Evolutionary conservation across 1,284 basidiomycete species (phyloP).

Genomic region (Stereum hirsutum): DNA sequence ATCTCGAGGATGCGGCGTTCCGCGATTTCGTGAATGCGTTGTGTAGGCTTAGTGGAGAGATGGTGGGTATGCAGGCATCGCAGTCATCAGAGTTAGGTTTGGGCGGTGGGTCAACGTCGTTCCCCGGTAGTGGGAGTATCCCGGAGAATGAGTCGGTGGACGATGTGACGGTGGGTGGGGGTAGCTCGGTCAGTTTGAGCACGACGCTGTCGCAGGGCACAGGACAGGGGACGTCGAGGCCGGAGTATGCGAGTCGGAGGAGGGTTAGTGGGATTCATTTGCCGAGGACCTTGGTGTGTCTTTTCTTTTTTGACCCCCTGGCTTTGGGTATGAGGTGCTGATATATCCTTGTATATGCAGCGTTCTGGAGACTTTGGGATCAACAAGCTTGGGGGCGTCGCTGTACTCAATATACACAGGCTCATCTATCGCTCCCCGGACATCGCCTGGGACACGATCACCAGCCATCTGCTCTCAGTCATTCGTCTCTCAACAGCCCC

Average conservation of each 20-base stretch:
- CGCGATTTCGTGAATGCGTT: constrained; percentile 74
- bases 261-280: constrained; percentile 81
- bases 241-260: constrained; percentile 46
- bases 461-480: constrained; percentile 70
- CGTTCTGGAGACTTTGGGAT: constrained; percentile 82
- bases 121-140: constrained; percentile 25
- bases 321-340: not conserved
- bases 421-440: constrained; percentile 73
- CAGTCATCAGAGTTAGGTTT: too few relatives aligned
- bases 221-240: too few relatives aligned
- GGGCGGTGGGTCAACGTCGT: too few relatives aligned
- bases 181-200: constrained; percentile 15
- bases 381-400: constrained; percentile 73
- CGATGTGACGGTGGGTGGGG: constrained; percentile 23
- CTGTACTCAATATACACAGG: constrained; percentile 77
- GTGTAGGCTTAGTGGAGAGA: constrained; percentile 80
- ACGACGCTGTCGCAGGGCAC: constrained; percentile 28
- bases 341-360: constrained; percentile 24
- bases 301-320: not conserved
- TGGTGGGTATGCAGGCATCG: constrained; percentile 87
- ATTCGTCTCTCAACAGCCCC: constrained; percentile 61
- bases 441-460: constrained; percentile 82
- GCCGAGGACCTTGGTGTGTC: constrained; percentile 61
- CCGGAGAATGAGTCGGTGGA: constrained; percentile 31
- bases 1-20: constrained; percentile 79